These are phyloP conservation scores for Diaporthe sp. DNA, from an alignment of 2,329 filamentous ascomycete species.

Conservation along the genomic window DNA sequence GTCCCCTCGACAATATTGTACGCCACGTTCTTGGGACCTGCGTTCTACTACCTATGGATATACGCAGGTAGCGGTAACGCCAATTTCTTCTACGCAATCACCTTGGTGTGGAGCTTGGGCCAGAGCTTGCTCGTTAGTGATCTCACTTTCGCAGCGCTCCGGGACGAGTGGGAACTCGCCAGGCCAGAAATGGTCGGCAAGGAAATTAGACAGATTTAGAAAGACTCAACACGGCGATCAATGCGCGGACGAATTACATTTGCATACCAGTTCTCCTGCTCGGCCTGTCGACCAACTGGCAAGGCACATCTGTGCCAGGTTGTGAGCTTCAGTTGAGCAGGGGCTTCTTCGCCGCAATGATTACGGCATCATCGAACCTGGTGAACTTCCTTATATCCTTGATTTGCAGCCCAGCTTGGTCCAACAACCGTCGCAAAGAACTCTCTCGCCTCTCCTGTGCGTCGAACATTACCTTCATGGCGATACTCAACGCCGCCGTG, in stretches of 20 bases:
- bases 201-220: constrained; percentile 80
- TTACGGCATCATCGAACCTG: constrained; percentile 38
- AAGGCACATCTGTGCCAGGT: background rate
- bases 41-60: constrained; percentile 98
- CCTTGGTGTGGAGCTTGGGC: constrained; percentile 95
- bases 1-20: constrained; percentile 86
- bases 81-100: constrained; percentile 99
- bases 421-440: constrained; percentile 39
- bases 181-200: constrained; percentile 90
- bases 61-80: constrained; percentile 98
- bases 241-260: background rate
- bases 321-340: background rate
- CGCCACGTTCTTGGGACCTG: constrained; percentile 87
- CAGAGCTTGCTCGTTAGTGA: constrained; percentile 89
- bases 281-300: background rate
- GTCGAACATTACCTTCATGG: constrained; percentile 42
- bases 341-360: constrained; percentile 35
- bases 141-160: constrained; percentile 84
- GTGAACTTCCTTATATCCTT: constrained; percentile 39
- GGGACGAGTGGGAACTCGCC: constrained; percentile 95
- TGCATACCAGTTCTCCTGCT: background rate
- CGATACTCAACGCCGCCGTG: constrained; percentile 38
- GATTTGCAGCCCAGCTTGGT: constrained; percentile 38
- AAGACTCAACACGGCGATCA: background rate
- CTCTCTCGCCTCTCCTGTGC: constrained; percentile 39